Evolutionary conservation across 2,329 filamentous ascomycete species (phyloP), one percentile per base, ranked within the genome.

Genomic region (Talaromyces sp.): DNA sequence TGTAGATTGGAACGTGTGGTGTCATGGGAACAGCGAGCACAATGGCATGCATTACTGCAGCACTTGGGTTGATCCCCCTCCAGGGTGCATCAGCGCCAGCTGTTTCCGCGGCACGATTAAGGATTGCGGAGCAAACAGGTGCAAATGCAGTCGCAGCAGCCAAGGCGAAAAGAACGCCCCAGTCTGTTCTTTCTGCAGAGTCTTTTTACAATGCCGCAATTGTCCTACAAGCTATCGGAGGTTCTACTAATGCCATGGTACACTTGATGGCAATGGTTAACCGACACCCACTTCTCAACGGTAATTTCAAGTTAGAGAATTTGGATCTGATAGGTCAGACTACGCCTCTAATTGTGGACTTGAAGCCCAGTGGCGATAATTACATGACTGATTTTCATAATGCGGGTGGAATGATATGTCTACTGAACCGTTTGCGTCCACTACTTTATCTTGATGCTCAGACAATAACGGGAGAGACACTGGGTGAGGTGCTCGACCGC

Each of bases 11-110:
- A 3, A 82, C 80, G 3, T 82, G 80, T 58, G 80, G 80, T 16
- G 80, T 82, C 4, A 82, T 82, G 80, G 80, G 80, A 8, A 83
- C 81, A 9, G 81, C 81, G 2, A 81, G 78, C 51, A 83, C 81
- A 1, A 83, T 83, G 77, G 80, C 80, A 8, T 83, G 80, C 57
- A 67, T 83, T 13, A 77, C 75, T 4, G 80, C 75, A 29, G 80
- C 75, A 0, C 67, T 83, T 2, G 81, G 81, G 2, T 65, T 83
- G 64, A 82, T 82, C 72, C 78, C 80, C 2, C 67, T 82, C 2
- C 69, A 74, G 43, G 80, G 80, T 22, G 80, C 80, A 3, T 77
- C 78, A 17, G 80, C 80, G 2, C 78, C 81, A n/a, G 80, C 81
- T 2, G 79, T 83, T 0, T 82, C 79, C 1, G 78, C 79, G 4